phyloP scores from a whole-genome alignment of 2,329 filamentous ascomycete species.

The Balansia obtecta region DNA sequence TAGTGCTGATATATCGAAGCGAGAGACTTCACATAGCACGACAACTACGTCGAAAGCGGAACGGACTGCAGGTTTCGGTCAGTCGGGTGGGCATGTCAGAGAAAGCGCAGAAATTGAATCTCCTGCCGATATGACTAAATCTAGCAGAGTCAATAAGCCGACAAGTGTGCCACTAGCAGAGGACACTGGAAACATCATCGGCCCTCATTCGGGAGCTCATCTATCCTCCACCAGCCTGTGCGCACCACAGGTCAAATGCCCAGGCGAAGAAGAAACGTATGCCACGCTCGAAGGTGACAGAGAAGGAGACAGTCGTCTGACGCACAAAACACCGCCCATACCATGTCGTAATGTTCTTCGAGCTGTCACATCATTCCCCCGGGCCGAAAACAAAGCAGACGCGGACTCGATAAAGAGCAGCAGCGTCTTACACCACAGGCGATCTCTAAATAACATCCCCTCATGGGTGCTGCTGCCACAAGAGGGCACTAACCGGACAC shows the following conservation, averaged over 20 bases:
- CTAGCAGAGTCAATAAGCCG: background rate
- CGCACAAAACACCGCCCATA: background rate
- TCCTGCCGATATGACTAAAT: slow-evolving; percentile 8
- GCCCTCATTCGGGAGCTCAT: background rate
- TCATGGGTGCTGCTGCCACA: slow-evolving; percentile 8
- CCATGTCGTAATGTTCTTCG: slow-evolving; percentile 3
- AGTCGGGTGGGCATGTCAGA: slow-evolving; percentile 28
- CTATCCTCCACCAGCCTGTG: background rate
- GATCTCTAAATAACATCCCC: slow-evolving; percentile 14
- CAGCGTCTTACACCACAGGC: slow-evolving; percentile 10
- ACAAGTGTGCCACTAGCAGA: background rate
- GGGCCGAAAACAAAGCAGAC: background rate
- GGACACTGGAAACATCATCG: background rate
- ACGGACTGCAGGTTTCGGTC: background rate
- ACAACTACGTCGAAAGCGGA: background rate
- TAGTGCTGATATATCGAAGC: slow-evolving; percentile 36
- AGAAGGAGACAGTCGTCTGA: background rate
- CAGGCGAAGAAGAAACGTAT: background rate
- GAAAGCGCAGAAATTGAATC: slow-evolving; percentile 38
- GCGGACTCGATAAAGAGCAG: background rate
- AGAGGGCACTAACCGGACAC: slow-evolving; percentile 12
- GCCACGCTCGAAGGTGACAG: background rate
- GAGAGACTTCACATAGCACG: slow-evolving; percentile 21
- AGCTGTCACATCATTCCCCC: background rate
- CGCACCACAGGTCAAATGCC: background rate